Base-by-base conservation (phyloP, 2,329 filamentous ascomycete genomes). In the Nigrospora sphaerica region DNA sequence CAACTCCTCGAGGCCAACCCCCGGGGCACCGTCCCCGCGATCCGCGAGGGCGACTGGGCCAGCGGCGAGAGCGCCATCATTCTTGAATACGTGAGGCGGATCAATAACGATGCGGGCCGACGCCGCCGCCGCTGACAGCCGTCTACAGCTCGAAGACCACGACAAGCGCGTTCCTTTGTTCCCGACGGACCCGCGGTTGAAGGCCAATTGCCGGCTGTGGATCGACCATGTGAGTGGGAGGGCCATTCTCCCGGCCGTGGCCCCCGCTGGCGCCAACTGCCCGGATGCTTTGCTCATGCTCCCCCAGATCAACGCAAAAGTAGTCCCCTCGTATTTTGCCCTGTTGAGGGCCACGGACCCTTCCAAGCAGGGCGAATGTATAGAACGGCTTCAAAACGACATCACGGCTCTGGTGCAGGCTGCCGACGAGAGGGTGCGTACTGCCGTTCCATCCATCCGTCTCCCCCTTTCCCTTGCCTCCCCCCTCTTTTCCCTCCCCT, bases 41-140 rank as follows among this genome's bases (percentile, higher is more conserved):
- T 95, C 48, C 75, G 81, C 35, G 85, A 93, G 62, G 86, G 84
- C 12, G 80, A 88, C 51, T 95, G 88, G 87, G 82, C 83, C 0
- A 89, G 85, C 57, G 84, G 89, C 58, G 89, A 95, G 61, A 92
- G 86, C 56, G 80, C 80, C 1, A 84, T 95, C 3, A 77, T 95
- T 56, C 75, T 95, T 62, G 89, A 95, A 83, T 95, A 95, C 65
- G 83, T 87, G 19, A 68, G 54, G 77, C 61, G 16, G n/a, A 31
- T 19, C 17, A 23, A 32, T 4, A 19, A 9, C 18, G 5, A 28
- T 6, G 23, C 7, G 23, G 23, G 5, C 23, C 23, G 5, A 10
- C 23, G 23, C 6, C 23, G 7, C 23, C 23, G 23, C 7, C 23
- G 23, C 23, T 28, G 23, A 28, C 23, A 32, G 14, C 6, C 10